Evolutionary conservation across 495 filamentous ascomycete species (phyloP), one percentile per base, ranked within the genome.

Genomic region (Trichoderma gamsii): DNA sequence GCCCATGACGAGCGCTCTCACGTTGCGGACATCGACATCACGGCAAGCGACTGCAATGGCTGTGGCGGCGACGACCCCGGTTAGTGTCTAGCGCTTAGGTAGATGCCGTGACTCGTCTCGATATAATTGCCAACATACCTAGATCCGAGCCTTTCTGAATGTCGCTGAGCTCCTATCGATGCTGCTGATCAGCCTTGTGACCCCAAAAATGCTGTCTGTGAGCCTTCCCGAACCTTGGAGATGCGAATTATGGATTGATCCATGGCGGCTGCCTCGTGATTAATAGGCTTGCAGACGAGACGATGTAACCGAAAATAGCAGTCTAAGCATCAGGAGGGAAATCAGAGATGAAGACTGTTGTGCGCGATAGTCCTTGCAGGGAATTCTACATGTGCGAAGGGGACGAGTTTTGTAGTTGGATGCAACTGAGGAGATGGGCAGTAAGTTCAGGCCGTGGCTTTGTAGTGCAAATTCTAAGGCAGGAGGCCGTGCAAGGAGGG

Each of bases 1-100:
- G 0, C 95, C 95, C 66, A 99, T 86, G 69, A 99, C 91, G 64
- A 98, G 77, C 43, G 94, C 96, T 71, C 86, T 88, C 52, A 99
- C 90, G 69, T 94, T 89, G 41, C 93, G 89, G 64, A 97, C 89
- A 77, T 99, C 92, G 68, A 85, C 85, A 74, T 98, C 95, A 43
- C 88, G 82, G 73, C 89, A 97, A 46, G 88, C 88, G 67, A 97
- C 92, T 21, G 92, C 91, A 70, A 97, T 84, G 32, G 93, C 92
- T 95, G 51, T 41, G 11, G 70, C 70, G 67, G 71, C 69, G 7
- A 23, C 29, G 21, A 23, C 21, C 66, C 43, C 67, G 25, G 61
- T 73, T 52, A 68, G 63, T 46, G 65, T 29, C 69, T 41, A 69
- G 68, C 16, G 65, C 63, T 70, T 27, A 72, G 66, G 56, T 29